Evolutionary conservation across 78 protist species (phyloP).

Genomic region (Speleostelium caveatum): DNA sequence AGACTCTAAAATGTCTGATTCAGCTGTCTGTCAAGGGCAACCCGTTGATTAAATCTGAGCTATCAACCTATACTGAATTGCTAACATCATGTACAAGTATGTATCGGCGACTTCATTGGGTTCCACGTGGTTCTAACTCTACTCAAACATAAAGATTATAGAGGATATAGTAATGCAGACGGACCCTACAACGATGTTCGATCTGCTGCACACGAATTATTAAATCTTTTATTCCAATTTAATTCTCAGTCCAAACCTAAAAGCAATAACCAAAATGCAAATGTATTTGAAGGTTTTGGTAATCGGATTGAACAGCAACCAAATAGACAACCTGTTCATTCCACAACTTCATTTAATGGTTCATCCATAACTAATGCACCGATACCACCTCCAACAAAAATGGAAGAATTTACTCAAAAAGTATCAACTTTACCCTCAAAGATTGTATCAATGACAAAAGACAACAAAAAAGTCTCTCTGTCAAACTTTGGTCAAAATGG

Average conservation of each 20-base stretch:
- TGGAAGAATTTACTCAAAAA: constrained; percentile 36
- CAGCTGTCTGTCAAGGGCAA: constrained; percentile 41
- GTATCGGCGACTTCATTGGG: background rate
- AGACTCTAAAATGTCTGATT: constrained; percentile 27
- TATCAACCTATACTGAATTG: constrained; percentile 3
- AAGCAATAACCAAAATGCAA: background rate
- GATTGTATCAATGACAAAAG: background rate
- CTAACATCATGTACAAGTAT: constrained; percentile 31
- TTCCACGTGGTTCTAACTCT: background rate
- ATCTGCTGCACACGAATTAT: constrained; percentile 37
- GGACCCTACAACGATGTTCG: constrained; percentile 2
- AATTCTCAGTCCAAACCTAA: background rate
- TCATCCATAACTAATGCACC: constrained; percentile 56
- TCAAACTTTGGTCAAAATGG: no score
- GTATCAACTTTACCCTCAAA: constrained; percentile 1
- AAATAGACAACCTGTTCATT: background rate
- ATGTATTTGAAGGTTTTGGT: constrained; percentile 4
- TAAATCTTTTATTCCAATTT: constrained; percentile 50
- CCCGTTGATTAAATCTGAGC: constrained; percentile 15
- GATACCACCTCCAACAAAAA: constrained; percentile 20
- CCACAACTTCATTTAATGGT: constrained; percentile 20
- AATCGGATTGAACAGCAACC: background rate
- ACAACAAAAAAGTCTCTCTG: no score
- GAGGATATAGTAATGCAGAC: constrained; percentile 34
- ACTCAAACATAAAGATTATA: background rate